Evolutionary conservation across 495 filamentous ascomycete species (phyloP), one percentile per base, ranked within the genome.

Genomic region (Aspergillus ellipticus): DNA sequence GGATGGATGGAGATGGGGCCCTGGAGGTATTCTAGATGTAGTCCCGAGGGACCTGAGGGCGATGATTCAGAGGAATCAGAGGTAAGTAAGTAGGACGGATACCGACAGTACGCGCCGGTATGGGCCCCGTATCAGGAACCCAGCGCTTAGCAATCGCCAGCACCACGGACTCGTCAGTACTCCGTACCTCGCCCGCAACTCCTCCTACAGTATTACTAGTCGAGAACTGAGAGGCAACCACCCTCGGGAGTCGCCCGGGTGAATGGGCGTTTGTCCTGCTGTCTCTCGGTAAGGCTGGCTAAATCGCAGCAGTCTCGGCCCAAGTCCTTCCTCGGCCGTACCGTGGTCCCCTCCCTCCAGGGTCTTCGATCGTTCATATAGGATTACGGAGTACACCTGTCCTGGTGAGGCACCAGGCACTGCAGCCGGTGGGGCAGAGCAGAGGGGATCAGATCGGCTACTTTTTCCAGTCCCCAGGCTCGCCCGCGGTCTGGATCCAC

Each of bases 51-150:
- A n/a, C n/a, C n/a, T n/a, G n/a, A n/a, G n/a, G n/a, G n/a, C n/a
- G n/a, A n/a, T n/a, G n/a, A n/a, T n/a, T n/a, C n/a, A n/a, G n/a
- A n/a, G n/a, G n/a, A n/a, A n/a, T n/a, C n/a, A n/a, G n/a, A n/a
- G n/a, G n/a, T n/a, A n/a, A n/a, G n/a, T n/a, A n/a, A n/a, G n/a
- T n/a, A n/a, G n/a, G n/a, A 10, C 15, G 2, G n/a, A 24, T 43
- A 51, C 28, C 9, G 17, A 47, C 54, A 51, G 43, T 48, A 48
- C 45, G 37, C 48, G 54, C 47, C 24, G 37, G 54, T 57, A 51
- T 51, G 54, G 50, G 43, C 43, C 48, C 22, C 20, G 55, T 58
- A 53, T 58, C 55, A 58, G 50, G 55, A 58, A 58, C 55, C 49
- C 55, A 53, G 55, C 55, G 49, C 55, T 58, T 58, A 53, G 49